Base-by-base conservation (phyloP, 1,139 yeast genomes). In the Suhomyces choctaworum region DNA sequence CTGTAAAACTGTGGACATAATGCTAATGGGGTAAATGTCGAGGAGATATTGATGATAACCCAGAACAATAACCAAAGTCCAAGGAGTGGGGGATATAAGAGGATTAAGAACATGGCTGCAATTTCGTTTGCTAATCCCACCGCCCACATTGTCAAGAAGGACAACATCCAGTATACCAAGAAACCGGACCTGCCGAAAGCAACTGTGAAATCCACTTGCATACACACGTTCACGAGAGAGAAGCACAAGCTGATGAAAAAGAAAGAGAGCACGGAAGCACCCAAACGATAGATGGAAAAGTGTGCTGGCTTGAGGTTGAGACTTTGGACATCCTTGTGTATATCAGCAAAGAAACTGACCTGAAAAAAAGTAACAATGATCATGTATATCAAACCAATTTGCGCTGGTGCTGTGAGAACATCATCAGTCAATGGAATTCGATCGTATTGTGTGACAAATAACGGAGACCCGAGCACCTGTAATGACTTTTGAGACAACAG, bases 321-420 rank as follows among this genome's bases (percentile, higher is more conserved):
- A 32, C 45, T 43, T 3, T 46, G 46, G 7, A 45, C 41, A 13
- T 17, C 31, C 25, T 31, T 29, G 26, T 50, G 47, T 14, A 48
- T 29, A 2, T 38, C 47, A 2, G 32, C 27, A 27, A 48, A 45
- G 34, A 46, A 47, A 29, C 39, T 36, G 27, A 51, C 45, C 15
- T 49, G 51, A 58, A 69, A 62, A 41, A 70, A 64, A 10, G 95
- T 79, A 37, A 85, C 60, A 56, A 87, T 80, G 46, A 87, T 74
- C 54, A 82, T 67, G 58, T 78, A 86, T 57, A 87, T 83, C 39
- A 83, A 67, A 32, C 95, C 95, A 45, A 85, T 81, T 55, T 82
- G 87, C 5, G 78, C 58, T 2, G 90, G 87, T 1, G 87, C 88
- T 14, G 71, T 48, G 16, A 80, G 53, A 3, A 74, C 78, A 2